Percentiles rank a stretch among this genome's conserved stretches.
phyloP scores from a whole-genome alignment of 78 protist species.

The Dictyostelium purpureum region DNA sequence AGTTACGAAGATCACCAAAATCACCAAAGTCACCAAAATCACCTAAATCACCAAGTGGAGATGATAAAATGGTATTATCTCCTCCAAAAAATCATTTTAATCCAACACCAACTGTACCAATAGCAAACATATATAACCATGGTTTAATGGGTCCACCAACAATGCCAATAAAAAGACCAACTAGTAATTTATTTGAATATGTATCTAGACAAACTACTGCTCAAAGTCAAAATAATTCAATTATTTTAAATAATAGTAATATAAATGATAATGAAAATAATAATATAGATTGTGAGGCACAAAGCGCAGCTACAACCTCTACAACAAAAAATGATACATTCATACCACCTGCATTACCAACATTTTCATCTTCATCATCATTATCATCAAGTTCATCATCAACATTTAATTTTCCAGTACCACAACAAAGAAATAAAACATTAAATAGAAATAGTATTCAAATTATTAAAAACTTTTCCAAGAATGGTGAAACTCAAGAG shows the following conservation, averaged over 20 bases:
- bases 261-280: no score
- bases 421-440: not conserved
- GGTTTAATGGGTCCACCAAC: not conserved
- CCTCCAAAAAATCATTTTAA: not conserved
- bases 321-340: not conserved
- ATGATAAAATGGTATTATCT: not conserved
- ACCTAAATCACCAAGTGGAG: not conserved
- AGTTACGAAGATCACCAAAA: no score
- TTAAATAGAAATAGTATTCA: not conserved
- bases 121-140: not conserved
- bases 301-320: not conserved
- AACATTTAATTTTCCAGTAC: not conserved
- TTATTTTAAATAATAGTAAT: not conserved
- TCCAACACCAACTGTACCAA: no score
- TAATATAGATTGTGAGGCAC: no score
- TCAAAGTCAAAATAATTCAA: not conserved
- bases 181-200: not conserved
- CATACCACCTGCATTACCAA: not conserved
- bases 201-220: not conserved
- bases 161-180: not conserved
- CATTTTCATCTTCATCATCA: conserved; percentile 14
- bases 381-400: not conserved
- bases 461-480: not conserved
- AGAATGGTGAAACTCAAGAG: conserved; percentile 17
- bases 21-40: not conserved